phyloP scores from a whole-genome alignment of 2,329 filamentous ascomycete genomes.

The Penicillium paneum region DNA sequence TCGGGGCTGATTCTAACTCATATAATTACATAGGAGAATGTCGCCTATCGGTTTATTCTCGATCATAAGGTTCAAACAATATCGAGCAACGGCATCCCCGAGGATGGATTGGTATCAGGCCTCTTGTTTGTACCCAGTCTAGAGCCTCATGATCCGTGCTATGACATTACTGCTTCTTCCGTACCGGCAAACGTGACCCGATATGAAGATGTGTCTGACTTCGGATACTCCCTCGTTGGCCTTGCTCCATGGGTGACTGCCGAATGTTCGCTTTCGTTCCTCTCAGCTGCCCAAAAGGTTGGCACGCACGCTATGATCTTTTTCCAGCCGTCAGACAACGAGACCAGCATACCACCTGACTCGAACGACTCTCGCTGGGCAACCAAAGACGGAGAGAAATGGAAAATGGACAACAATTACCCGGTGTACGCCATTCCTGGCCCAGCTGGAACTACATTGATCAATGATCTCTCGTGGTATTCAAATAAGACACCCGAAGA shows the following conservation, averaged over 20 bases:
- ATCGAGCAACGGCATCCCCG: conserved; percentile 62
- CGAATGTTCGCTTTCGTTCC: conserved; percentile 70
- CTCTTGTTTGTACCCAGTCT: conserved; percentile 83
- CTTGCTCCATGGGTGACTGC: conserved; percentile 81
- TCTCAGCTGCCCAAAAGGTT: conserved; percentile 60
- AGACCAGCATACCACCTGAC: conserved; percentile 61
- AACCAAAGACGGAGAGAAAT: conserved; percentile 65
- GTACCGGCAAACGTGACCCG: conserved; percentile 75
- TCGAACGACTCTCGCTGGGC: conserved; percentile 66
- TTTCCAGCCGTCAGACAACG: conserved; percentile 47
- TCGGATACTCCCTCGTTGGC: conserved; percentile 71
- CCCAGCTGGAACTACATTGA: conserved; percentile 62
- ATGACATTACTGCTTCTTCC: conserved; percentile 59
- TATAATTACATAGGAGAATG: conserved; percentile 24
- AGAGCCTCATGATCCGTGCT: conserved; percentile 57
- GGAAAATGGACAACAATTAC: conserved; percentile 68
- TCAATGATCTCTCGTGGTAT: conserved; percentile 70
- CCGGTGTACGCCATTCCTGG: conserved; percentile 82
- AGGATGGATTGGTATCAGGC: conserved; percentile 65
- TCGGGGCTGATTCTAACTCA: not conserved
- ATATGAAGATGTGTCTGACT: conserved; percentile 61
- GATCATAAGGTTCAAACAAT: conserved; percentile 69
- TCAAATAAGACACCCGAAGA: conserved; percentile 66
- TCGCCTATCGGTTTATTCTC: conserved; percentile 36
- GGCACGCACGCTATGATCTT: conserved; percentile 60